Conservation (phyloP, 495 filamentous ascomycete genomes). For the Penicillium canariense region DNA sequence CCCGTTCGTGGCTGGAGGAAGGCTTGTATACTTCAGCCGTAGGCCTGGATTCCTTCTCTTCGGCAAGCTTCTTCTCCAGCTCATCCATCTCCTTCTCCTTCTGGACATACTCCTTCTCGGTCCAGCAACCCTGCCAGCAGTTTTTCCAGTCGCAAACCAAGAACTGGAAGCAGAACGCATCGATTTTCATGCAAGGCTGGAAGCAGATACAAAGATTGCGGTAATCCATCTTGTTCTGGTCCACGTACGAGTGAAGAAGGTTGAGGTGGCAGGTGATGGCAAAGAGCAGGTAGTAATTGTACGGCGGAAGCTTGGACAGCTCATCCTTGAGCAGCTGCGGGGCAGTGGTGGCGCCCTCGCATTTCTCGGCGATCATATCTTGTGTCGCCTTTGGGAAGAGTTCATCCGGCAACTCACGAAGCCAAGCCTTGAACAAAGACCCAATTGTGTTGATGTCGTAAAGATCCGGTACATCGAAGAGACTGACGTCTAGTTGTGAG, state of each 20-base stretch:
- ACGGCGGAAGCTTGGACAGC: conserved; percentile 83
- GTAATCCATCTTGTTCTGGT: conserved; percentile 94
- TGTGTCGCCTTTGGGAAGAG: conserved; percentile 81
- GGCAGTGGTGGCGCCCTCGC: conserved; percentile 68
- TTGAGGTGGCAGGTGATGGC: conserved; percentile 92
- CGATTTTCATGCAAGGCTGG: conserved; percentile 90
- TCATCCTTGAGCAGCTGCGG: conserved; percentile 84
- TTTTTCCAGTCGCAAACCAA: conserved; percentile 88
- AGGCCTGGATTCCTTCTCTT: conserved; percentile 18
- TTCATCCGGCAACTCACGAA: conserved; percentile 89
- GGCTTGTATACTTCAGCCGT: conserved; percentile 12
- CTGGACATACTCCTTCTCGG: conserved; percentile 74
- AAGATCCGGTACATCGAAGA: conserved; percentile 77
- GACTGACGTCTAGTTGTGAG: conserved; percentile 79
- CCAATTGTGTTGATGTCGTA: conserved; percentile 94
- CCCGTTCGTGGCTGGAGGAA: conserved; percentile 50
- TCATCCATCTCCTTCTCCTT: conserved; percentile 65
- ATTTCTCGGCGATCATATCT: conserved; percentile 68
- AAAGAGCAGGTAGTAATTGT: conserved; percentile 94
- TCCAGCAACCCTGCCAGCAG: conserved; percentile 94
- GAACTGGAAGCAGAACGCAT: conserved; percentile 86
- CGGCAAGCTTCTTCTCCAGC: conserved; percentile 26
- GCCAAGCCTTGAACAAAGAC: conserved; percentile 89
- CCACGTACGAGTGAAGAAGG: conserved; percentile 77
- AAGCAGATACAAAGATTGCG: conserved; percentile 91